These are phyloP conservation scores for Ogataea degrootiae DNA, from an alignment of 805 yeast species.

Conservation along the genomic window DNA sequence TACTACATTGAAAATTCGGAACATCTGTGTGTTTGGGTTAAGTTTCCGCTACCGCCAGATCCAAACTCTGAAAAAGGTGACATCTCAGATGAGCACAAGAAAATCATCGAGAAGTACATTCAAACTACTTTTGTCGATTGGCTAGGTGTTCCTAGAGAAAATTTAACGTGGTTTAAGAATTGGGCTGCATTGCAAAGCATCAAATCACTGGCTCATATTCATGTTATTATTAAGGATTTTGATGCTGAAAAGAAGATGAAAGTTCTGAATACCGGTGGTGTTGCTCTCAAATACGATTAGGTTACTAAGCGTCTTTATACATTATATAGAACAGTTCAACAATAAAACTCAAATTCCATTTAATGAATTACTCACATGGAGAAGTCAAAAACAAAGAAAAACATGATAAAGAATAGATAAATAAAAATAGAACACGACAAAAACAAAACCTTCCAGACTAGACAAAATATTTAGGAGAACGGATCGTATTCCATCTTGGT, in stretches of 20 bases:
- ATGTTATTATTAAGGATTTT: slow-evolving; percentile 49
- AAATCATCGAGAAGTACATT: slow-evolving; percentile 40
- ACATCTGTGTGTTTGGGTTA: slow-evolving; percentile 69
- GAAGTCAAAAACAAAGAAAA: background rate
- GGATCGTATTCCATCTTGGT: slow-evolving; percentile 16
- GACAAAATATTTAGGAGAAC: slow-evolving; percentile 3
- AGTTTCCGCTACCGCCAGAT: slow-evolving; percentile 49
- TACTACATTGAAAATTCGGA: slow-evolving; percentile 51
- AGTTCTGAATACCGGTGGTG: slow-evolving; percentile 20
- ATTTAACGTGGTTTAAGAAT: slow-evolving; percentile 65
- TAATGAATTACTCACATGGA: background rate
- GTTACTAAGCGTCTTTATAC: background rate
- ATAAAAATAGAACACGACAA: background rate
- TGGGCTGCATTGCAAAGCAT: slow-evolving; percentile 70
- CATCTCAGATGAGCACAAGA: slow-evolving; percentile 38
- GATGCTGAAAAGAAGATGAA: slow-evolving; percentile 20
- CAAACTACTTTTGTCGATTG: slow-evolving; percentile 43
- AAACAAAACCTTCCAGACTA: background rate
- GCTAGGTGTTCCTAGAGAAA: slow-evolving; percentile 35
- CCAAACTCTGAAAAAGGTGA: slow-evolving; percentile 47
- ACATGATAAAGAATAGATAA: background rate
- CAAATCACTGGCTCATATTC: slow-evolving; percentile 63
- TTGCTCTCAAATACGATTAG: slow-evolving; percentile 9
- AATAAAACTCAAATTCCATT: background rate
- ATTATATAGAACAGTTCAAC: background rate